Percentiles rank a stretch among this genome's conserved stretches.
Conservation (phyloP, 2,329 filamentous ascomycete species). For the Penicillium sp. region DNA sequence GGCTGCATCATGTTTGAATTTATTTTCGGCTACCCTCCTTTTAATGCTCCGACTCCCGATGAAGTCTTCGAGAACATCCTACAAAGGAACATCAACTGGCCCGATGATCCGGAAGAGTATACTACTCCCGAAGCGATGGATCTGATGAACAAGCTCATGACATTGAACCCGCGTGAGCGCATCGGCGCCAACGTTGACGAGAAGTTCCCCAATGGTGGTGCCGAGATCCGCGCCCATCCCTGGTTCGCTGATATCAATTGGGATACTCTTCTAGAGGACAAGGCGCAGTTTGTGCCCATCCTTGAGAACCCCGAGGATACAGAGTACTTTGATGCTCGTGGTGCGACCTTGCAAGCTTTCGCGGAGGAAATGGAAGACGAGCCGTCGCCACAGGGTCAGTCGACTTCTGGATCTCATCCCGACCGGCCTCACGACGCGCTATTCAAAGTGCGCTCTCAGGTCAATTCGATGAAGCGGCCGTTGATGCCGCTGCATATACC, state of each 20-base stretch:
- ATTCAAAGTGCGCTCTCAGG: constrained; percentile 83
- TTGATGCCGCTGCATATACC: constrained; percentile 96
- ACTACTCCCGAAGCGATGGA: constrained; percentile 89
- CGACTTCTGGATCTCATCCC: constrained; percentile 74
- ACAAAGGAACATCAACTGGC: constrained; percentile 87
- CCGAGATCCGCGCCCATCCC: constrained; percentile 84
- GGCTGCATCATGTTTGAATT: constrained; percentile 98
- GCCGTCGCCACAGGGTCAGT: constrained; percentile 69
- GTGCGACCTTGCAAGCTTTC: constrained; percentile 89
- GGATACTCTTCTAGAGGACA: constrained; percentile 89
- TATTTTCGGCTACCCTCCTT: constrained; percentile 88
- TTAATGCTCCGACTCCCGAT: constrained; percentile 87
- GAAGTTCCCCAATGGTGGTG: constrained; percentile 79
- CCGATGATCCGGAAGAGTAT: constrained; percentile 75
- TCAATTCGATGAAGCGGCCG: constrained; percentile 84
- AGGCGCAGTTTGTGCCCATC: constrained; percentile 91
- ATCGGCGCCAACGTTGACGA: constrained; percentile 85
- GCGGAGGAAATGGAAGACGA: constrained; percentile 94
- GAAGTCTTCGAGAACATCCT: constrained; percentile 97
- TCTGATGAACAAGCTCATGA: constrained; percentile 89
- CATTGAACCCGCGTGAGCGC: constrained; percentile 77
- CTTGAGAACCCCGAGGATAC: constrained; percentile 95
- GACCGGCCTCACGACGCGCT: constrained; percentile 94
- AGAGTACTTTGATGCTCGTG: constrained; percentile 93
- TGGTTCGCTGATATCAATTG: constrained; percentile 91